phyloP scores from a whole-genome alignment of 371 early-diverging fungal species.

The Rhizopus microsporus region DNA sequence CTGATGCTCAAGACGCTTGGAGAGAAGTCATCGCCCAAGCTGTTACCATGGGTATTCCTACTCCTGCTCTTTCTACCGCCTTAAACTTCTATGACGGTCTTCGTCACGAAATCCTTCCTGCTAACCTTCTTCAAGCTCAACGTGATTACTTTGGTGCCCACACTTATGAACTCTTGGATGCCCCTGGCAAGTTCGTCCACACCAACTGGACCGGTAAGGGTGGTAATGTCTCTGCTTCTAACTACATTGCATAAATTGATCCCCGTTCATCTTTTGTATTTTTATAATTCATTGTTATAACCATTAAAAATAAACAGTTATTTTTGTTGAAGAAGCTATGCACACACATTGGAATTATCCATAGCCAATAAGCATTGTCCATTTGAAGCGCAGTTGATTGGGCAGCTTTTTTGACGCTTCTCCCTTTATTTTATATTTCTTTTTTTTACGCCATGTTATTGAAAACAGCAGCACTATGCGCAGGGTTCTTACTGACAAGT shows the following conservation, averaged over 20 bases:
- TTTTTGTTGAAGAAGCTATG: not conserved
- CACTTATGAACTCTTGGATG: slow-evolving; percentile 86
- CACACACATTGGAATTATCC: not conserved
- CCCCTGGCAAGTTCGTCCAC: slow-evolving; percentile 83
- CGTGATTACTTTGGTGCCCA: slow-evolving; percentile 99
- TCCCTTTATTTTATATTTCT: not conserved
- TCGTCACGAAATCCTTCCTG: slow-evolving; percentile 86
- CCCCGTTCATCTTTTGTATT: slow-evolving; percentile 10
- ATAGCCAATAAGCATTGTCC: no score
- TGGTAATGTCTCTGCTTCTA: slow-evolving; percentile 71
- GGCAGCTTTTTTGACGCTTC: not conserved
- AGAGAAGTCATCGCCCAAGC: slow-evolving; percentile 88
- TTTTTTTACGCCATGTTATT: slow-evolving; percentile 8
- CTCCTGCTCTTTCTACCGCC: slow-evolving; percentile 91
- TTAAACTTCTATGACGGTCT: slow-evolving; percentile 97
- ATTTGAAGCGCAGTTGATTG: no score
- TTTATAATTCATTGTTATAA: slow-evolving; percentile 1
- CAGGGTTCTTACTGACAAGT: not conserved
- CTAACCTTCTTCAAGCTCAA: slow-evolving; percentile 97
- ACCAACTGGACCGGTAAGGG: slow-evolving; percentile 97
- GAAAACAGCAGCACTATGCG: not conserved
- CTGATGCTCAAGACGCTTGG: slow-evolving; percentile 85
- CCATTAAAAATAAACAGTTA: not conserved
- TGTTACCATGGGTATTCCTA: slow-evolving; percentile 85
- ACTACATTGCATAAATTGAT: slow-evolving; percentile 38